Conservation (phyloP, 768 basidiomycete species). For the Nidularia sp. region DNA sequence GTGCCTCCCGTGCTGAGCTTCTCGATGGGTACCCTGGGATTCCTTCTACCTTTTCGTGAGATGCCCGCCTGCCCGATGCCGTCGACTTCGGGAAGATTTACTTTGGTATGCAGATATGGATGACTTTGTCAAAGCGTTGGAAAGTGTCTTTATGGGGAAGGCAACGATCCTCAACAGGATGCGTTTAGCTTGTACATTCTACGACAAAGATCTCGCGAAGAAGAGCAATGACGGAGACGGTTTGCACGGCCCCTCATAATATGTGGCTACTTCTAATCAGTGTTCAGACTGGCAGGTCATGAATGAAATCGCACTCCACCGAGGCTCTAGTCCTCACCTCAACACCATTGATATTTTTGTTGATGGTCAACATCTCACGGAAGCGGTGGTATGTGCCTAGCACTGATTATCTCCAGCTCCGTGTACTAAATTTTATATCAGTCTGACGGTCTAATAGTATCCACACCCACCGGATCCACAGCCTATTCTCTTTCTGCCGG, state of each 20-base stretch:
- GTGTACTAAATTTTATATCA: constrained; percentile 22
- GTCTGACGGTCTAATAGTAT: constrained; percentile 93
- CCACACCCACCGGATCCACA: constrained; percentile 94
- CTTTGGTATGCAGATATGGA: constrained; percentile 65
- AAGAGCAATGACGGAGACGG: constrained; percentile 59
- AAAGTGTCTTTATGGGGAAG: constrained; percentile 74
- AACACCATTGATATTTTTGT: constrained; percentile 93
- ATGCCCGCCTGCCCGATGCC: constrained; percentile 3
- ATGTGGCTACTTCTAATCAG: not conserved
- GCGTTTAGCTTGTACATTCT: constrained; percentile 82
- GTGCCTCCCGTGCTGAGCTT: constrained; percentile 92
- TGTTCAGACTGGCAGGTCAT: constrained; percentile 88
- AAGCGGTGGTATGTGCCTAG: constrained; percentile 74
- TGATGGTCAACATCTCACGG: constrained; percentile 92
- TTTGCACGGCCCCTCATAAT: constrained; percentile 19
- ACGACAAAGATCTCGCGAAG: constrained; percentile 52
- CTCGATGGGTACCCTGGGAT: constrained; percentile 91
- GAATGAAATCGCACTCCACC: constrained; percentile 93
- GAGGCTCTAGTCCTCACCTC: constrained; percentile 86
- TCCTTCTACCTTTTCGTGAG: constrained; percentile 91
- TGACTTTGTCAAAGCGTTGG: constrained; percentile 75
- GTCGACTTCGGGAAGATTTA: too few species aligned
- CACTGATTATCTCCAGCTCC: constrained; percentile 3
- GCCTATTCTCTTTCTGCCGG: constrained; percentile 95
- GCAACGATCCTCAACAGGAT: constrained; percentile 85